phyloP scores from a whole-genome alignment of 2,329 filamentous ascomycete species.

The Lachnellula occidentalis region DNA sequence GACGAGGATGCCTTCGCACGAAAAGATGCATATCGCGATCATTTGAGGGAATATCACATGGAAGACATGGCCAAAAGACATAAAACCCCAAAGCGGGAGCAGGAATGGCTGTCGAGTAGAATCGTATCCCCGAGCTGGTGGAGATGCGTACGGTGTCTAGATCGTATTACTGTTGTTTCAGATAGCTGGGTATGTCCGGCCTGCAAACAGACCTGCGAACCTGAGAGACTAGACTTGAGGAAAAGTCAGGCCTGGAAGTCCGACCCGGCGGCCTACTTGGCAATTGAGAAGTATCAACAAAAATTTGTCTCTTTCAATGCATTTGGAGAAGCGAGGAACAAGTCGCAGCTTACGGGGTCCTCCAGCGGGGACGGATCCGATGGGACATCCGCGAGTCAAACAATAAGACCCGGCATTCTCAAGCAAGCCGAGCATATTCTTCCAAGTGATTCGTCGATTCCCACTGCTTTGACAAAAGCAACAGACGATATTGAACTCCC shows the following conservation, averaged over 20 bases:
- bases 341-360: not conserved
- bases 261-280: not conserved
- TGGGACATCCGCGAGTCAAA: not conserved
- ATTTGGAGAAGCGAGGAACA: not conserved
- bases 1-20: constrained; percentile 35
- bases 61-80: constrained; percentile 25
- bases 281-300: not conserved
- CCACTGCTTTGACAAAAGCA: not conserved
- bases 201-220: constrained; percentile 3
- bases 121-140: constrained; percentile 11
- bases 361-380: not conserved
- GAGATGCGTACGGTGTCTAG: constrained; percentile 15
- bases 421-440: not conserved
- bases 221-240: not conserved
- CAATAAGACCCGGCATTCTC: not conserved
- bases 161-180: not conserved
- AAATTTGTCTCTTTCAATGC: not conserved
- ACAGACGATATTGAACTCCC: not conserved
- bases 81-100: constrained; percentile 7
- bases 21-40: constrained; percentile 42
- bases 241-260: not conserved
- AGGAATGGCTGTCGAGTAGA: constrained; percentile 8
- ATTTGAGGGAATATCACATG: constrained; percentile 40
- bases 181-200: constrained; percentile 4
- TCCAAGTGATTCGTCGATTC: not conserved